Evolutionary conservation across 257 asterid genomes (phyloP).

Genomic region (Apocynum venetum): DNA sequence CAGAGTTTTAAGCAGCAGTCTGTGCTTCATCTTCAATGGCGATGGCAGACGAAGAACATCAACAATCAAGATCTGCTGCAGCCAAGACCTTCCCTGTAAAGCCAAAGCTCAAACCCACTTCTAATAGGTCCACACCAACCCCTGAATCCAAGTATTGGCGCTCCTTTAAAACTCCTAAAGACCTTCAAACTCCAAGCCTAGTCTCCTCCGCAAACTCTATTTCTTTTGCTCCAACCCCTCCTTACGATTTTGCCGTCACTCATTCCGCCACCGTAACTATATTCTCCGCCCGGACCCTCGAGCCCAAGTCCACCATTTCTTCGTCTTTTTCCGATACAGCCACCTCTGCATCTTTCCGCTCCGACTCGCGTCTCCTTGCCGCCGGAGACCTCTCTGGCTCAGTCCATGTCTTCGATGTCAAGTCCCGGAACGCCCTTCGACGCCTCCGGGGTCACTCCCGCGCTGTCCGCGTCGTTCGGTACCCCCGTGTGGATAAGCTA

Average conservation of each 20-base stretch:
- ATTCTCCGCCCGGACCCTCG: conserved; percentile 55
- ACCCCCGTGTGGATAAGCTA: conserved; percentile 72
- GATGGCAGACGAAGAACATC: conserved; percentile 41
- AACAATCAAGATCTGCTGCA: conserved; percentile 1
- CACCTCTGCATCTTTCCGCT: conserved; percentile 60
- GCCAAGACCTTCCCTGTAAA: conserved; percentile 46
- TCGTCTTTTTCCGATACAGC: conserved; percentile 49
- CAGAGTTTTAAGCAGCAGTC: neutral
- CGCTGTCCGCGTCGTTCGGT: conserved; percentile 55
- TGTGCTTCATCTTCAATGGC: conserved; percentile 3
- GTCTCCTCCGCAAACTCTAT: conserved; percentile 51
- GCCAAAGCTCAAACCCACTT: conserved; percentile 60
- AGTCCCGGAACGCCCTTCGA: conserved; percentile 54
- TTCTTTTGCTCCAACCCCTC: conserved; percentile 56
- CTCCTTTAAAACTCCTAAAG: conserved; percentile 74
- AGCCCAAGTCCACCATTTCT: conserved; percentile 45
- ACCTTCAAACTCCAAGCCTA: conserved; percentile 42
- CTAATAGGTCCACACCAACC: conserved; percentile 44
- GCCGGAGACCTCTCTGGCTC: conserved; percentile 74
- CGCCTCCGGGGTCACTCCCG: conserved; percentile 69
- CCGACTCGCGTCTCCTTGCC: conserved; percentile 72
- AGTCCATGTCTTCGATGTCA: conserved; percentile 69
- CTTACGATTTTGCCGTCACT: conserved; percentile 84
- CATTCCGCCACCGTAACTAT: conserved; percentile 68
- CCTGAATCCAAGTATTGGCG: conserved; percentile 85